A percentile compares a stretch with the other conserved stretches of the same genome.
phyloP scores from a whole-genome alignment of 2,329 filamentous ascomycete genomes.

The Cryoendolithus antarcticus region DNA sequence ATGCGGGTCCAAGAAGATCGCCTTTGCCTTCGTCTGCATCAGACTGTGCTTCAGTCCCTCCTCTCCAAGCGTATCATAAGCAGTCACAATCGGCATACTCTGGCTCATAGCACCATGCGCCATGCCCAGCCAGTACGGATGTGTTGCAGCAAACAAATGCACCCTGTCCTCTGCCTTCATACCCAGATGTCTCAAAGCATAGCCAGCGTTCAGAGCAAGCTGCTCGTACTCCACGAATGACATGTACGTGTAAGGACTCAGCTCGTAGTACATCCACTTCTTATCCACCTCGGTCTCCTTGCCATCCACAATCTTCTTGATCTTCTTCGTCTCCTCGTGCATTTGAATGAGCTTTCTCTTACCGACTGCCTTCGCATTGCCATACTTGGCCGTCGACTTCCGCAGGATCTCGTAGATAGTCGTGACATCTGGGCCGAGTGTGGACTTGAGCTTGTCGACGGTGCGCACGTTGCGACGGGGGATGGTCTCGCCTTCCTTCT shows the following conservation, averaged over 20 bases:
- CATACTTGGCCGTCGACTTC: slow-evolving; percentile 48
- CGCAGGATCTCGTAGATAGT: slow-evolving; percentile 72
- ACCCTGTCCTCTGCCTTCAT: slow-evolving; percentile 54
- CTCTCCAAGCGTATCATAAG: slow-evolving; percentile 84
- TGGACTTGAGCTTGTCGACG: slow-evolving; percentile 56
- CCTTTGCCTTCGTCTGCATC: slow-evolving; percentile 63
- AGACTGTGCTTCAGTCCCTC: slow-evolving; percentile 78
- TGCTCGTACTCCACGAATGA: slow-evolving; percentile 71
- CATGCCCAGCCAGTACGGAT: slow-evolving; percentile 69
- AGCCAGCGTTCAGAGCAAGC: slow-evolving; percentile 55
- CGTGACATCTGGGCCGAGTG: slow-evolving; percentile 54
- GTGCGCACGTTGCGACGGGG: slow-evolving; percentile 62
- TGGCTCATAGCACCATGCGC: slow-evolving; percentile 61
- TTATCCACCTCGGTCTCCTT: slow-evolving; percentile 71
- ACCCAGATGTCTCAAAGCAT: slow-evolving; percentile 63
- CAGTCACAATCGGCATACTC: slow-evolving; percentile 82
- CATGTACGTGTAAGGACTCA: slow-evolving; percentile 62
- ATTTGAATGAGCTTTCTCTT: slow-evolving; percentile 61
- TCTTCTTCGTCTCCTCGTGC: slow-evolving; percentile 75
- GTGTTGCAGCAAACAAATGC: slow-evolving; percentile 77
- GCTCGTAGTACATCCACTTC: slow-evolving; percentile 83
- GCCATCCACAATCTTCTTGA: slow-evolving; percentile 79
- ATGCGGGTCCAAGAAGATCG: slow-evolving; percentile 79
- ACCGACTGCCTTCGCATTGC: slow-evolving; percentile 45
- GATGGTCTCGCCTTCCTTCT: slow-evolving; percentile 69